A percentile compares a stretch with the other conserved stretches of the same genome.
phyloP scores from a whole-genome alignment of 768 basidiomycete genomes.

The Tricholoma furcatifolium region DNA sequence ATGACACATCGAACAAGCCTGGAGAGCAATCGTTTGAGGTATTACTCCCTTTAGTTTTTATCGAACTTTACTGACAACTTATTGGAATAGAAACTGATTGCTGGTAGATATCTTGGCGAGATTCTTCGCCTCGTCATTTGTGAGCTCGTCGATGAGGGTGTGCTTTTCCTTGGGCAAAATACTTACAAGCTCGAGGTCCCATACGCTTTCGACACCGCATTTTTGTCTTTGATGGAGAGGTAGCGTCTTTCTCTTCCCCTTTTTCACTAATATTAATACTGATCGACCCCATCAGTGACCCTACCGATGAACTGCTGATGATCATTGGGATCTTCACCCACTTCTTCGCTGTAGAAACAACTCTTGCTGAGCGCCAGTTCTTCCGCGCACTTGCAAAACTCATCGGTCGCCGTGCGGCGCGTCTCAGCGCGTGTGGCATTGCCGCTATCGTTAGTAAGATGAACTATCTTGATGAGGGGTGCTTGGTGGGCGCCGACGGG shows the following conservation, averaged over 20 bases:
- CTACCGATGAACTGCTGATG: slow-evolving; percentile 95
- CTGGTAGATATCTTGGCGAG: slow-evolving; percentile 94
- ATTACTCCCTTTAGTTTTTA: background rate
- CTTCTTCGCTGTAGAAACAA: slow-evolving; percentile 96
- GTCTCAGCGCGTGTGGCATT: slow-evolving; percentile 93
- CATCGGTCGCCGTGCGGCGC: slow-evolving; percentile 85
- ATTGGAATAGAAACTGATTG: slow-evolving; percentile 79
- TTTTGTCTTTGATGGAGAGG: slow-evolving; percentile 97
- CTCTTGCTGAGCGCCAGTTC: slow-evolving; percentile 94
- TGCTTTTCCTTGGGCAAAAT: slow-evolving; percentile 96
- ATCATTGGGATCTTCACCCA: slow-evolving; percentile 96
- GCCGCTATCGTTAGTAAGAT: slow-evolving; percentile 95
- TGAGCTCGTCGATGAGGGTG: slow-evolving; percentile 95
- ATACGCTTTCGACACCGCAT: slow-evolving; percentile 94
- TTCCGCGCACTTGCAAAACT: slow-evolving; percentile 92
- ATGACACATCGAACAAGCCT: slow-evolving; percentile 95
- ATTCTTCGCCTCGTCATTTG: slow-evolving; percentile 92
- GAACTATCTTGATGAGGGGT: slow-evolving; percentile 89
- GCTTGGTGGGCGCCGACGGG: slow-evolving; percentile 89
- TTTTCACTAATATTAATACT: background rate
- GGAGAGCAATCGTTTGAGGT: slow-evolving; percentile 94
- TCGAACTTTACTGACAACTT: background rate
- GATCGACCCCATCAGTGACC: slow-evolving; percentile 55
- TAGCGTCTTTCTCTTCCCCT: slow-evolving; percentile 23
- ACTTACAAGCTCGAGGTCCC: slow-evolving; percentile 97